Conservation (phyloP, 2,329 filamentous ascomycete species). For the Colletotrichum sp. region DNA sequence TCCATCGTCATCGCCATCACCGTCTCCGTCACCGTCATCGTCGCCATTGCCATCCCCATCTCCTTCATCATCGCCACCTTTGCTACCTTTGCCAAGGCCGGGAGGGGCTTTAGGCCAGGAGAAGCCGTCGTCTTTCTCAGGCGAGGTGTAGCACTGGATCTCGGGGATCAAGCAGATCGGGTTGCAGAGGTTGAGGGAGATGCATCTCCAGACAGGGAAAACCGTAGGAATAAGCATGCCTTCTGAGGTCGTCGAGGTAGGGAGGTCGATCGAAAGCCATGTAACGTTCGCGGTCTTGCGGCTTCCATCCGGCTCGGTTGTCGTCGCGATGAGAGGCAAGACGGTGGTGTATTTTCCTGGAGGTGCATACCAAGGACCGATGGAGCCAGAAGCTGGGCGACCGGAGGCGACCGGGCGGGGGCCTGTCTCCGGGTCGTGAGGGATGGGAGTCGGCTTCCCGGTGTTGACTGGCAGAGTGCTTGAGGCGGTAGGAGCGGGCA, state of each 20-base stretch:
- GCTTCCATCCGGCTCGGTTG: not conserved
- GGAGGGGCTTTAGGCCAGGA: not conserved
- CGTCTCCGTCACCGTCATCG: not conserved
- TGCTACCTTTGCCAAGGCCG: not conserved
- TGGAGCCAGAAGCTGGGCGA: not conserved
- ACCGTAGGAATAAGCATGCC: not conserved
- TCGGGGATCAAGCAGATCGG: not conserved
- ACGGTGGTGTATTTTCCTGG: not conserved
- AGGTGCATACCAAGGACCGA: not conserved
- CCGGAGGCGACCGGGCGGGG: not conserved
- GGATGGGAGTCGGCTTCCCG: not conserved
- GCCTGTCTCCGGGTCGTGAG: not conserved
- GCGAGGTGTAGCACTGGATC: not conserved
- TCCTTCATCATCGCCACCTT: not conserved
- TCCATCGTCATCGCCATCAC: not conserved
- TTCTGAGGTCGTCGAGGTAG: not conserved
- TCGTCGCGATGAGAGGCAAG: not conserved
- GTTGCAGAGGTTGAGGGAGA: not conserved
- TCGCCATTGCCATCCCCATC: not conserved
- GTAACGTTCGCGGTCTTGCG: conserved; percentile 4
- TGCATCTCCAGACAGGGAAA: conserved; percentile 9
- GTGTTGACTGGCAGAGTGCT: not conserved
- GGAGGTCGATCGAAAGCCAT: conserved; percentile 12
- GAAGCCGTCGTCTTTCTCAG: not conserved
- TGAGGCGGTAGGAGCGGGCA: not conserved